Evolutionary conservation across 2,329 filamentous ascomycete species (phyloP), one percentile per base, ranked within the genome.

Genomic region (Trichophyton equinum): DNA sequence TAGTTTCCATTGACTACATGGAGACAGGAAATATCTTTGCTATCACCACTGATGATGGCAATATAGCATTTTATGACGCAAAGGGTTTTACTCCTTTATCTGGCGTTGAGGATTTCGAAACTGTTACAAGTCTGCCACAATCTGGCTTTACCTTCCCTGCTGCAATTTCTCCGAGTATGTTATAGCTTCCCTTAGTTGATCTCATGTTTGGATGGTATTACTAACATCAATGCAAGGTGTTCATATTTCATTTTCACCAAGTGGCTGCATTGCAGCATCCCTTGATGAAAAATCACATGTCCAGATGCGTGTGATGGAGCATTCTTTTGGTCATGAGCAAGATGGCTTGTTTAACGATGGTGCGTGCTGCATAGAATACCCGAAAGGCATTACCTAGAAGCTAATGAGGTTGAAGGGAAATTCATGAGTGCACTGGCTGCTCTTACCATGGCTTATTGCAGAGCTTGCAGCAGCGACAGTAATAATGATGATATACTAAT

Each of bases 1-100:
- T 91, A 1, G 73, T 96, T 44, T 82, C 83, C 0, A 77, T 94
- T 33, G 82, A 86, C 55, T 77, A 84, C 1, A 78, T 88, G 18
- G 86, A 87, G 66, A 84, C 86, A 62, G 87, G 88, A 57, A 89
- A 84, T 62, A 79, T 87, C 1, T 65, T 96, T 1, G 85, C 86
- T 33, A 78, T 96, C 62, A 81, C 82, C 27, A 89, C 89, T 67
- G 88, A 88, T 63, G 91, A 96, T 70, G 89, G 91, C 9, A 87
- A 85, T 0, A 78, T 95, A 2, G 86, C 94, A 66, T 89, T 92
- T 72, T 84, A 89, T 61, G 88, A 95, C 68, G 82, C 90, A 9
- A 79, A 82, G 56, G 88, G 83, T 0, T 86, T 95, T 81, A 79
- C 83, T 3, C 80, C 85, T 59, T 77, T 91, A 0, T 85, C 83